Base-by-base conservation (phyloP, 441 rosid genomes). In the Brassica balearica region DNA sequence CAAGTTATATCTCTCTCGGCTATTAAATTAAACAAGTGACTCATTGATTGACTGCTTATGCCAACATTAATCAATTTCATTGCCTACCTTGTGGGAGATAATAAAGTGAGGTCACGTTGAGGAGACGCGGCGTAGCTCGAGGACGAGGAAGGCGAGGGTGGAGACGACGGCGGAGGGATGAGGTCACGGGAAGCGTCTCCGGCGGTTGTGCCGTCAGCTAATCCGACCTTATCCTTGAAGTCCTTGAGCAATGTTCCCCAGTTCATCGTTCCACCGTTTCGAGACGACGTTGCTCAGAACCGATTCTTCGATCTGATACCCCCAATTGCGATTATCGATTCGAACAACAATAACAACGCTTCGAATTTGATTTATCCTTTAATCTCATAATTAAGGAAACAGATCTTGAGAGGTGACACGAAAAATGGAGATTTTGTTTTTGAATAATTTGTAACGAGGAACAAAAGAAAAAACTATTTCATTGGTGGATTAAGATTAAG, bases 171-270 rank as follows among this genome's bases (percentile, higher is more conserved):
- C 7, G 87, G 63, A 20, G 38, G 4, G 19, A 82, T 43, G 32
- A 83, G 51, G 22, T 79, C 46, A 61, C 85, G 29, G 69, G 78
- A 27, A 71, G 74, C 11, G 46, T 88, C 6, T 1, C 86, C 73
- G 36, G 86, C 84, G 69, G 97, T 82, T 68, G 97, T 82, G 86
- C 95, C 0, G n/a, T 71, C 74, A 82, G 94, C 80, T 67, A 94
- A 85, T 15, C 97, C 98, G 82, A 94, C 97, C 88, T 90, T 94
- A 86, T 89, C 98, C 86, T 86, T 92, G 12, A 94, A 86, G 79
- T 92, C 97, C 88, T 92, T 85, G 73, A 92, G 89, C 94, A 92
- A 86, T 82, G 92, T 78, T 64, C 63, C 86, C 95, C 95, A 89
- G 86, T 90, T 90, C 97, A 90, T 92, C 84, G 88, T 87, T 83